Conservation (phyloP, 352 stramenopile species). For the Blastocystis sp. region DNA sequence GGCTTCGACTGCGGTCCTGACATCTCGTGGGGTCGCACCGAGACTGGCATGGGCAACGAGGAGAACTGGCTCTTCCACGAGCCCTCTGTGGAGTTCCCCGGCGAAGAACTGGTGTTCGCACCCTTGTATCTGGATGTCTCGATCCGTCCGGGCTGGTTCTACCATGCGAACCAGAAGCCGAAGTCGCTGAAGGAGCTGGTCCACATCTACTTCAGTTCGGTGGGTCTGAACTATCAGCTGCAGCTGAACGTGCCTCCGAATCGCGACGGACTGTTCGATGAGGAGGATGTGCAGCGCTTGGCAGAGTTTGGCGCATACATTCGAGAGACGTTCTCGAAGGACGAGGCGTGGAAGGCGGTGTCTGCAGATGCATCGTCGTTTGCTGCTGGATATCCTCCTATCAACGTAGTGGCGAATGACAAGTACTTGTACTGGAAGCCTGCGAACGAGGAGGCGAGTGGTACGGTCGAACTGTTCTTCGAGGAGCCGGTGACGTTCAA, state of each 20-base stretch:
- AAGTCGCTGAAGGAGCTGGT: slow-evolving; percentile 58
- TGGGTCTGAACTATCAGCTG: slow-evolving; percentile 60
- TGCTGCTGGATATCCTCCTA: background rate
- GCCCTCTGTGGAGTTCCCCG: slow-evolving; percentile 57
- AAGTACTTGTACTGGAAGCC: slow-evolving; percentile 60
- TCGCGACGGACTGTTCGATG: slow-evolving; percentile 56
- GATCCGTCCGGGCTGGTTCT: slow-evolving; percentile 61
- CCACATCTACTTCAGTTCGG: slow-evolving; percentile 59
- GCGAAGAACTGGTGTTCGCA: slow-evolving; percentile 38
- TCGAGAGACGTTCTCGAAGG: background rate
- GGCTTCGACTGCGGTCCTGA: slow-evolving; percentile 54
- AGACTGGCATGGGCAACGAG: slow-evolving; percentile 50
- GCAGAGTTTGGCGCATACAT: slow-evolving; percentile 50
- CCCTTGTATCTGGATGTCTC: slow-evolving; percentile 59
- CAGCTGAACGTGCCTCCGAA: slow-evolving; percentile 60
- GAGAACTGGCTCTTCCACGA: slow-evolving; percentile 56
- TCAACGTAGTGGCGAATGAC: slow-evolving; percentile 38
- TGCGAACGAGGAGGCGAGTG: background rate
- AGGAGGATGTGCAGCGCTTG: background rate
- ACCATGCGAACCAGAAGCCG: slow-evolving; percentile 24
- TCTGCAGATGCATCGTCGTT: background rate
- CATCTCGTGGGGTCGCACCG: slow-evolving; percentile 43
- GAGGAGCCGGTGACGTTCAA: slow-evolving; percentile 53
- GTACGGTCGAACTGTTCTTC: slow-evolving; percentile 32
- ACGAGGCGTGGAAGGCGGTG: slow-evolving; percentile 46